These are phyloP conservation scores for Ceratobasidium sp. DNA, from an alignment of 1,284 basidiomycete genomes.

Conservation along the genomic window DNA sequence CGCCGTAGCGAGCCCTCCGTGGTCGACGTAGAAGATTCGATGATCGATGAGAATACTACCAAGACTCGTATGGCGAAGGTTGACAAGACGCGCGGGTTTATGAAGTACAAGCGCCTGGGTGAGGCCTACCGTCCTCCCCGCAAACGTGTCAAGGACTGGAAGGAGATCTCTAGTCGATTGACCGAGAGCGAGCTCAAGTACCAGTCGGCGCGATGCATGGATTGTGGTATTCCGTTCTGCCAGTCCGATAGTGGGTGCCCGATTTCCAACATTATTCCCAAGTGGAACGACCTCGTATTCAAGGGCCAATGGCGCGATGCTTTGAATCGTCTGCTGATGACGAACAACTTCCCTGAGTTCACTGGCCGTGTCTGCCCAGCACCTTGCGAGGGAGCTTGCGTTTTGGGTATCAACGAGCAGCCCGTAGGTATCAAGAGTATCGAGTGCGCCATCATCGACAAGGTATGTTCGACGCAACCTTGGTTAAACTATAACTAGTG, in stretches of 20 bases:
- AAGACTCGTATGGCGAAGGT: constrained; percentile 88
- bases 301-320: constrained; percentile 96
- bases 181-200: constrained; percentile 91
- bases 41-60: constrained; percentile 85
- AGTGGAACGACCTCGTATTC: constrained; percentile 96
- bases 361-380: constrained; percentile 95
- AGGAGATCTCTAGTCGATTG: constrained; percentile 88
- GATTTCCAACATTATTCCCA: constrained; percentile 93
- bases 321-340: constrained; percentile 87
- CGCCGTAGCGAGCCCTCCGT: constrained; percentile 81
- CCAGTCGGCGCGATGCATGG: constrained; percentile 96
- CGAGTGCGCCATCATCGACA: constrained; percentile 92
- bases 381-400: constrained; percentile 95
- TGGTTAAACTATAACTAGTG: constrained; percentile 37
- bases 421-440: constrained; percentile 98
- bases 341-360: constrained; percentile 97
- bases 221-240: constrained; percentile 96
- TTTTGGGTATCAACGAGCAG: constrained; percentile 95
- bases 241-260: constrained; percentile 95
- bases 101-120: constrained; percentile 95
- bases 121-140: constrained; percentile 92
- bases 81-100: constrained; percentile 95
- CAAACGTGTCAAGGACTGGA: constrained; percentile 97
- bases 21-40: constrained; percentile 90
- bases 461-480: constrained; percentile 62